Evolutionary conservation across 2,329 filamentous ascomycete genomes (phyloP).

Genomic region (Fusarium siculi): DNA sequence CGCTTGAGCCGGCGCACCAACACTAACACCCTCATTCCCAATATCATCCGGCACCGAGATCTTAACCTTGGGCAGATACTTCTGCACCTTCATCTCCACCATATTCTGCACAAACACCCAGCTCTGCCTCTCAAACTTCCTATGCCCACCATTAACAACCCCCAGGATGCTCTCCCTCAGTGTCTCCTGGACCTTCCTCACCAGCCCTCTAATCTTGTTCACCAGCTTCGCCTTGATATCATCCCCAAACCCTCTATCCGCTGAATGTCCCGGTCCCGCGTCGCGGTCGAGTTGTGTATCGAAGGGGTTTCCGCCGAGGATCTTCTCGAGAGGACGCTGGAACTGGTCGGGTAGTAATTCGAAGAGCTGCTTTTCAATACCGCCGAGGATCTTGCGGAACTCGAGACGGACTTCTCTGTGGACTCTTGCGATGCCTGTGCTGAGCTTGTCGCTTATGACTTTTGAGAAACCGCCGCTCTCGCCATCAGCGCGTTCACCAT

Average conservation of each 20-base stretch:
- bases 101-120: slow-evolving; percentile 59
- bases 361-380: slow-evolving; percentile 58
- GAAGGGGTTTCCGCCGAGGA: slow-evolving; percentile 59
- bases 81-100: slow-evolving; percentile 58
- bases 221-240: slow-evolving; percentile 58
- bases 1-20: slow-evolving; percentile 50
- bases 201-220: slow-evolving; percentile 55
- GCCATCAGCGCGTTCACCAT: slow-evolving; percentile 42
- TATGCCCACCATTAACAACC: slow-evolving; percentile 58
- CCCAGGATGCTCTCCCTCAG: slow-evolving; percentile 56
- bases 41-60: slow-evolving; percentile 59
- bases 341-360: slow-evolving; percentile 57
- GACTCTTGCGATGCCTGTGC: slow-evolving; percentile 55
- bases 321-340: slow-evolving; percentile 57
- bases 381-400: slow-evolving; percentile 57
- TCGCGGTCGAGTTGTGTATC: slow-evolving; percentile 56
- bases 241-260: slow-evolving; percentile 55
- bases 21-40: slow-evolving; percentile 58
- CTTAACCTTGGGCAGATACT: slow-evolving; percentile 57
- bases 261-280: slow-evolving; percentile 31
- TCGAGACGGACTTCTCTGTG: slow-evolving; percentile 59
- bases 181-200: slow-evolving; percentile 58
- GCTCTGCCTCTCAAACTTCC: slow-evolving; percentile 58
- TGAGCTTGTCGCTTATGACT: slow-evolving; percentile 59
- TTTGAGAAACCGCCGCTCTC: slow-evolving; percentile 53